Evolutionary conservation across 805 yeast species (phyloP).

Genomic region (Candida hungchunana): DNA sequence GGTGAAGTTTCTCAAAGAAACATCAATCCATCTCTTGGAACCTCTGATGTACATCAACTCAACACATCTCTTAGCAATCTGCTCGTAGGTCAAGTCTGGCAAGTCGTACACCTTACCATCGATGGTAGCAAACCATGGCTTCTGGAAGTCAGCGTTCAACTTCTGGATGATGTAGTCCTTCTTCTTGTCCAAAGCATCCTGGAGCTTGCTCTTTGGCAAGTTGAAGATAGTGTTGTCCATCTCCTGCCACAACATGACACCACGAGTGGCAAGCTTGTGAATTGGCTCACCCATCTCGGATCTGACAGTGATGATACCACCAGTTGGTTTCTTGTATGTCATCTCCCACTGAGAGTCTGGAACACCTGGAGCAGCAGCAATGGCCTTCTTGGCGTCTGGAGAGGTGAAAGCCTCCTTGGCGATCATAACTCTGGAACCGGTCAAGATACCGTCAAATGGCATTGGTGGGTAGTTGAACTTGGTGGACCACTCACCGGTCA

Average conservation of each 20-base stretch:
- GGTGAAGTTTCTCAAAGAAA: conserved; percentile 76
- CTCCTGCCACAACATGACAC: conserved; percentile 96
- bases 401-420: conserved; percentile 96
- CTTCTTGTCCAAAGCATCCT: conserved; percentile 77
- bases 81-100: conserved; percentile 92
- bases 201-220: conserved; percentile 82
- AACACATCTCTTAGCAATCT: conserved; percentile 81
- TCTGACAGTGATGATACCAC: conserved; percentile 93
- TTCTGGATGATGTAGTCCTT: conserved; percentile 79
- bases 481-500: conserved; percentile 96
- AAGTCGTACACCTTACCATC: conserved; percentile 79
- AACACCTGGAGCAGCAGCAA: conserved; percentile 88
- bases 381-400: conserved; percentile 88
- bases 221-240: conserved; percentile 90
- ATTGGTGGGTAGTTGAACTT: conserved; percentile 88
- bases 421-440: conserved; percentile 96
- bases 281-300: conserved; percentile 99
- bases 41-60: conserved; percentile 83
- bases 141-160: conserved; percentile 92
- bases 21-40: conserved; percentile 83
- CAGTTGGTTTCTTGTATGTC: conserved; percentile 91
- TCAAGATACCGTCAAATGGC: conserved; percentile 97
- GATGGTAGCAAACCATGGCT: conserved; percentile 91
- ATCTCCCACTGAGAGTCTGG: conserved; percentile 87
- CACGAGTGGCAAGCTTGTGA: conserved; percentile 97